Evolutionary conservation across 176 grass and related monocot genomes (phyloP).

Genomic region (Dendrocalamus sinicus): DNA sequence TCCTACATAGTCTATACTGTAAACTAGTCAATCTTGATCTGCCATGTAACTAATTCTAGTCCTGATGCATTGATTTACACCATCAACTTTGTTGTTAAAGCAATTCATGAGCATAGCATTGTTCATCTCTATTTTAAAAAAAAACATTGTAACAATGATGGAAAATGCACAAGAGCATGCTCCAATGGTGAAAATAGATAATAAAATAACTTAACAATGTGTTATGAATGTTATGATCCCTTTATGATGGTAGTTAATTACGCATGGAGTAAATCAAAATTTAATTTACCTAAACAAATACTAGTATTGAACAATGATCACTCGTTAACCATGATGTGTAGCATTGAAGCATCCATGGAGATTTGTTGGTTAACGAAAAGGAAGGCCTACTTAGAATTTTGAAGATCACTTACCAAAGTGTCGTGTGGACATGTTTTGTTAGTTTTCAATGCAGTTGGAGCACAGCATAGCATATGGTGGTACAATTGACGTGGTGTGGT

Average conservation of each 20-base stretch:
- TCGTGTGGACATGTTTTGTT: conserved; percentile 39
- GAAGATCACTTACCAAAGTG: conserved; percentile 31
- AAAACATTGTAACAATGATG: background rate
- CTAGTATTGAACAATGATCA: background rate
- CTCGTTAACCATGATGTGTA: conserved; percentile 35
- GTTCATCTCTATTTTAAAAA: background rate
- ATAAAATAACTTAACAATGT: background rate
- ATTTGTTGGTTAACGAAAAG: conserved; percentile 38
- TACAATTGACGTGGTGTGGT: conserved; percentile 33
- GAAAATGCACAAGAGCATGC: background rate
- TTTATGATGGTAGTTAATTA: background rate
- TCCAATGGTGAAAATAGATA: background rate
- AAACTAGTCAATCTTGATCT: background rate
- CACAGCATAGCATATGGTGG: conserved; percentile 16
- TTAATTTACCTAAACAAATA: background rate
- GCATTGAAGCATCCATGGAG: conserved; percentile 19
- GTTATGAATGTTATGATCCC: background rate
- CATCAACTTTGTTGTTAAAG: background rate
- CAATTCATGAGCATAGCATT: background rate
- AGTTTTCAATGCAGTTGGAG: conserved; percentile 18
- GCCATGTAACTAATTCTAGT: background rate
- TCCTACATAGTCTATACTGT: background rate
- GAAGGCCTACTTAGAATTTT: conserved; percentile 36
- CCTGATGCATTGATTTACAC: background rate
- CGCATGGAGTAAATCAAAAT: background rate